Evolutionary conservation across 2,329 filamentous ascomycete genomes (phyloP).

Genomic region (Diaporthe nobilis): DNA sequence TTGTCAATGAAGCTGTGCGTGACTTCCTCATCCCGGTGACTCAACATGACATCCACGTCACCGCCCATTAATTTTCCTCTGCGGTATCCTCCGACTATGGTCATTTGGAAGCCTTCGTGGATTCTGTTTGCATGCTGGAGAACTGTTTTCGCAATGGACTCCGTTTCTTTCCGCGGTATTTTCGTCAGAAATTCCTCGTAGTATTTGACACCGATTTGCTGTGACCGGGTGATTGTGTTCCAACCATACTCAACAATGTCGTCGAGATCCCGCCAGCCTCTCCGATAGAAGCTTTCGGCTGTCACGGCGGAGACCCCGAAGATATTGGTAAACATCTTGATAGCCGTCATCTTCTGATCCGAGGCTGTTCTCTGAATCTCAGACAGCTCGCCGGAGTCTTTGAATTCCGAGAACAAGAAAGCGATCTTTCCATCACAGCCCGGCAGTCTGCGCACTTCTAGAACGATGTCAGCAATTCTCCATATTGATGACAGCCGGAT

Average conservation of each 20-base stretch:
- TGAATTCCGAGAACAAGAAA: constrained; percentile 83
- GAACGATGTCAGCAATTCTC: not conserved
- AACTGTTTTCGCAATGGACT: constrained; percentile 75
- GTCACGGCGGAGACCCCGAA: constrained; percentile 93
- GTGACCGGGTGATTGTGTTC: constrained; percentile 79
- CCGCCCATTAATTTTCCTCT: constrained; percentile 81
- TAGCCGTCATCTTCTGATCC: constrained; percentile 74
- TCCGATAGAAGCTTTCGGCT: constrained; percentile 84
- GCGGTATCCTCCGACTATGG: constrained; percentile 84
- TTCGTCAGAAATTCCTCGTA: constrained; percentile 85
- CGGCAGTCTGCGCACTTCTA: constrained; percentile 73
- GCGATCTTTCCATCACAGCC: constrained; percentile 88
- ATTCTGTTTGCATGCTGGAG: constrained; percentile 76
- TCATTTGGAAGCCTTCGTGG: constrained; percentile 67
- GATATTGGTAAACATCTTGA: constrained; percentile 84
- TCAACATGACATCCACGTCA: constrained; percentile 90
- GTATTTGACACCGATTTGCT: constrained; percentile 95
- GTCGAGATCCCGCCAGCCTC: constrained; percentile 86
- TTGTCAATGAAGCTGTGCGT: constrained; percentile 80
- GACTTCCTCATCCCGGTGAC: constrained; percentile 78
- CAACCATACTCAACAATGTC: constrained; percentile 89
- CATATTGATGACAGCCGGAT: not conserved
- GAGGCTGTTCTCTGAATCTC: constrained; percentile 75
- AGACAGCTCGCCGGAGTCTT: constrained; percentile 68
- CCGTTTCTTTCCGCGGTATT: constrained; percentile 82